phyloP scores from a whole-genome alignment of 345 rosid genomes.

The Kernera saxatilis region DNA sequence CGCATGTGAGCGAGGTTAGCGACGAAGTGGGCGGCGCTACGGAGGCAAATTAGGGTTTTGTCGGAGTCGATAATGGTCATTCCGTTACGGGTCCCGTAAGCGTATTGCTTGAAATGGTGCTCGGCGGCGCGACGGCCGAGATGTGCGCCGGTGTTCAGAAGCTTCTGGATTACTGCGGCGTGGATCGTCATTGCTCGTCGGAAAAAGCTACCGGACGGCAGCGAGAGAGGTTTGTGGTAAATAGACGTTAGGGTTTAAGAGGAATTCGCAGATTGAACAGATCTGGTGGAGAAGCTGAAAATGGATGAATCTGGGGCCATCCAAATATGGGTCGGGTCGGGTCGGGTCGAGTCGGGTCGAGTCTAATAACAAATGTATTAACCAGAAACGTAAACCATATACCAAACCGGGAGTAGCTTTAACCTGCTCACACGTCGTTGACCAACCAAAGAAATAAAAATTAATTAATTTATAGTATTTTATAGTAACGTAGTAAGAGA shows the following conservation, averaged over 20 bases:
- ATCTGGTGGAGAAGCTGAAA: conserved; percentile 7
- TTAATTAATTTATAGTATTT: neutral
- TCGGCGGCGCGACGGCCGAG: conserved; percentile 67
- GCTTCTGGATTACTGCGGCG: conserved; percentile 81
- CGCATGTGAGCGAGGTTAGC: conserved; percentile 52
- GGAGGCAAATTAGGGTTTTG: conserved; percentile 83
- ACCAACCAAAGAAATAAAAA: neutral
- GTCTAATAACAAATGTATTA: neutral
- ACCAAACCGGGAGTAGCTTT: neutral
- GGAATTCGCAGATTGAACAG: neutral
- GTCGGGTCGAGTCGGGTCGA: neutral
- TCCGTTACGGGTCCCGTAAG: conserved; percentile 67
- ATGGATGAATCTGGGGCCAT: neutral
- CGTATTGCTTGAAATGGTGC: conserved; percentile 80
- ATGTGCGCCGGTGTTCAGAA: conserved; percentile 76
- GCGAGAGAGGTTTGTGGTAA: neutral
- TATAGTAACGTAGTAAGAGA: neutral
- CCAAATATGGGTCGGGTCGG: neutral
- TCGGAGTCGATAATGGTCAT: conserved; percentile 73
- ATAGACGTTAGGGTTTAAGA: conserved; percentile 19
- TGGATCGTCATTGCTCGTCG: conserved; percentile 64
- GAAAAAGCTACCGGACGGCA: conserved; percentile 10
- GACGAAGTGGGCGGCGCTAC: conserved; percentile 76
- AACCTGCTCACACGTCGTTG: conserved; percentile 21
- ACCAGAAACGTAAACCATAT: neutral